Percentiles rank a stretch among this genome's conserved stretches.
These are phyloP conservation scores for Cadophora sp. DNA, from an alignment of 2,329 filamentous ascomycete species.

Conservation along the genomic window DNA sequence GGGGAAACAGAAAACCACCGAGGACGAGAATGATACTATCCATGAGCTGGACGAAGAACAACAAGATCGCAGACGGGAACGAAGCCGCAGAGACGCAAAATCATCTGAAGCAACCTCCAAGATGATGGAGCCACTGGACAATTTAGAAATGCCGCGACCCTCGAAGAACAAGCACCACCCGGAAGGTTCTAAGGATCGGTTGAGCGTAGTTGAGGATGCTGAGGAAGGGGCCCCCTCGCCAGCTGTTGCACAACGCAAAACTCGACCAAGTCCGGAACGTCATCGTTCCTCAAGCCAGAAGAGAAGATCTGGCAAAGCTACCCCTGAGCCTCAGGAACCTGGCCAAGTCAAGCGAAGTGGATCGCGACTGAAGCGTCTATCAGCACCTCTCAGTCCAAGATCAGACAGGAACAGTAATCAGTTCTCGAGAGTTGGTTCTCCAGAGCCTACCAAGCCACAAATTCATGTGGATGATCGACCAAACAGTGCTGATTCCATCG, in stretches of 20 bases:
- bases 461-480: slow-evolving; percentile 70
- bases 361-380: slow-evolving; percentile 65
- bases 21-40: slow-evolving; percentile 36
- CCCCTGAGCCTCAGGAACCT: slow-evolving; percentile 54
- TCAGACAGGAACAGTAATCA: slow-evolving; percentile 46
- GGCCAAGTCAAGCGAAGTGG: slow-evolving; percentile 58
- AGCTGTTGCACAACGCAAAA: slow-evolving; percentile 66
- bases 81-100: slow-evolving; percentile 34
- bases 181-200: slow-evolving; percentile 31
- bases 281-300: slow-evolving; percentile 38
- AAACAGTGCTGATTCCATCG: slow-evolving; percentile 83
- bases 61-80: slow-evolving; percentile 34
- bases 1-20: slow-evolving; percentile 48
- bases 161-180: slow-evolving; percentile 37
- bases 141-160: slow-evolving; percentile 43
- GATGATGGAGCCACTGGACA: slow-evolving; percentile 40
- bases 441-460: slow-evolving; percentile 38
- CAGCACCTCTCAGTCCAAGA: slow-evolving; percentile 51
- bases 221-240: slow-evolving; percentile 76
- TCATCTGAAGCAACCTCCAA: slow-evolving; percentile 42
- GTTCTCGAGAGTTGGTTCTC: slow-evolving; percentile 37
- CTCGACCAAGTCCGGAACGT: slow-evolving; percentile 51
- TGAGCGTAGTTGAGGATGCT: slow-evolving; percentile 29
- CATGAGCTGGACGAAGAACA: slow-evolving; percentile 35
- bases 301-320: slow-evolving; percentile 55